Evolutionary conservation across 2,329 filamentous ascomycete genomes (phyloP).

Genomic region (Neonectria faginata): DNA sequence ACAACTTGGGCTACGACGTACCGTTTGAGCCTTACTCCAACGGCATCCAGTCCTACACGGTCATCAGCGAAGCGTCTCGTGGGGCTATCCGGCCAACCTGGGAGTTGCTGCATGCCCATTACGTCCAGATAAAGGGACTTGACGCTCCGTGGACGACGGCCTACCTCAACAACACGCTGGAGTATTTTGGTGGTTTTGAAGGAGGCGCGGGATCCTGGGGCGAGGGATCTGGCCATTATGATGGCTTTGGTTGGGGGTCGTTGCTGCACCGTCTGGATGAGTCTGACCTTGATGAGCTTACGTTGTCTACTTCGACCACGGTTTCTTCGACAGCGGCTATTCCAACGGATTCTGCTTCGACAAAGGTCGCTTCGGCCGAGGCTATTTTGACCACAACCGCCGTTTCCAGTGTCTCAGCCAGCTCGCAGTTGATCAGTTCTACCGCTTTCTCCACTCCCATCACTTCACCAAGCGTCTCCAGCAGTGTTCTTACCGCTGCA

Average conservation of each 20-base stretch:
- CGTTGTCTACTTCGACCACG: neutral
- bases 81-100: slow-evolving; percentile 25
- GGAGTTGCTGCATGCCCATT: slow-evolving; percentile 34
- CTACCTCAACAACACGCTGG: slow-evolving; percentile 27
- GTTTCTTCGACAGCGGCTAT: neutral
- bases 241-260: slow-evolving; percentile 29
- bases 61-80: slow-evolving; percentile 20
- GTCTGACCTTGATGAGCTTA: neutral
- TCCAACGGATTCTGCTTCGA: neutral
- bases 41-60: slow-evolving; percentile 22
- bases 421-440: neutral
- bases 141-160: slow-evolving; percentile 33
- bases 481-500: neutral
- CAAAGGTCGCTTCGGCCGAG: neutral
- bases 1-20: slow-evolving; percentile 33
- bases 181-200: slow-evolving; percentile 23
- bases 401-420: neutral
- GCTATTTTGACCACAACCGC: neutral
- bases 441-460: neutral
- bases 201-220: slow-evolving; percentile 27
- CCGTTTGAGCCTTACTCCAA: slow-evolving; percentile 36
- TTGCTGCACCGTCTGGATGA: slow-evolving; percentile 24
- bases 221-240: slow-evolving; percentile 18
- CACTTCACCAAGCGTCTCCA: neutral
- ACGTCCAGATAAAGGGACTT: slow-evolving; percentile 29